Evolutionary conservation across 1,284 basidiomycete species (phyloP).

Genomic region (Boletus semigastroideus): DNA sequence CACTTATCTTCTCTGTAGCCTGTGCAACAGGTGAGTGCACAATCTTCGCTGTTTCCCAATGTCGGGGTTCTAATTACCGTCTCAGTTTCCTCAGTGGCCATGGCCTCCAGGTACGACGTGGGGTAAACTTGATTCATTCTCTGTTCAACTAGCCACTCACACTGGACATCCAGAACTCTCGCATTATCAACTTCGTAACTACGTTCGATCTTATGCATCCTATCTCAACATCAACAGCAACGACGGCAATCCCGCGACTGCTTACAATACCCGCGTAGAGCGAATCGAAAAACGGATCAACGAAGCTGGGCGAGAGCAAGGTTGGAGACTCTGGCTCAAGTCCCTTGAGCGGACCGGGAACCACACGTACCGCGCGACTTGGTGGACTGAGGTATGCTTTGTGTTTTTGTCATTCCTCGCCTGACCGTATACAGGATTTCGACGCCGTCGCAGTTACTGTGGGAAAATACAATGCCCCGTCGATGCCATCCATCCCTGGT

Average conservation of each 20-base stretch:
- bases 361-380: slow-evolving; percentile 31
- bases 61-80: no score
- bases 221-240: slow-evolving; percentile 43
- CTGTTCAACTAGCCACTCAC: not conserved
- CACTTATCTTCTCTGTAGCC: slow-evolving; percentile 3
- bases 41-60: no score
- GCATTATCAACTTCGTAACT: slow-evolving; percentile 27
- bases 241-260: slow-evolving; percentile 39
- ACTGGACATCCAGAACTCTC: slow-evolving; percentile 18
- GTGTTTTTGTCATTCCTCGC: slow-evolving; percentile 10
- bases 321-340: slow-evolving; percentile 41
- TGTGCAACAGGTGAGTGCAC: slow-evolving; percentile 1
- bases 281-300: slow-evolving; percentile 40
- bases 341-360: slow-evolving; percentile 24
- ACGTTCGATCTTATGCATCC: slow-evolving; percentile 38
- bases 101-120: slow-evolving; percentile 18
- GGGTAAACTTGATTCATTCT: slow-evolving; percentile 4
- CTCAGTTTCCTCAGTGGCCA: slow-evolving; percentile 14
- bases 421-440: not conserved
- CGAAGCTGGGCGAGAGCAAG: slow-evolving; percentile 31
- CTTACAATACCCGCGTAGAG: slow-evolving; percentile 52
- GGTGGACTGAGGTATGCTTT: slow-evolving; percentile 21
- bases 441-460: slow-evolving; percentile 14
- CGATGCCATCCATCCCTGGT: slow-evolving; percentile 15
- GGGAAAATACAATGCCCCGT: slow-evolving; percentile 12